Evolutionary conservation across 140 eudicot species (phyloP).

Genomic region (Oenanthe javanica): DNA sequence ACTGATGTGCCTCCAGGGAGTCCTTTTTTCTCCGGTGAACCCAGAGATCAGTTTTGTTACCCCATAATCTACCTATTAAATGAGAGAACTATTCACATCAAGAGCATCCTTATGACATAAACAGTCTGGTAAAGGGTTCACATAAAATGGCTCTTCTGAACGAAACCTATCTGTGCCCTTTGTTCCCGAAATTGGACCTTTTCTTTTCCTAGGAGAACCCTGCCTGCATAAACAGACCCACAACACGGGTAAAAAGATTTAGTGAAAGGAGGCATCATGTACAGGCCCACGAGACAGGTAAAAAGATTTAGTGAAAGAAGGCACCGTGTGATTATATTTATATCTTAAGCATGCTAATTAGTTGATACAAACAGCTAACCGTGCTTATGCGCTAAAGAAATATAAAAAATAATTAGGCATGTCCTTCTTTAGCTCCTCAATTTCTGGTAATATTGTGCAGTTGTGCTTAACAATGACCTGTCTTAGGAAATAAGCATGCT

Average conservation of each 20-base stretch:
- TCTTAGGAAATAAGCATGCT: not conserved
- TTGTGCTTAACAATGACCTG: not conserved
- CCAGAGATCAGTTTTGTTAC: not conserved
- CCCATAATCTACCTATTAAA: slow-evolving; percentile 22
- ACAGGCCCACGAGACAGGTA: too few relatives aligned
- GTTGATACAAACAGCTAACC: not conserved
- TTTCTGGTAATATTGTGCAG: not conserved
- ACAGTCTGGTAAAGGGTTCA: slow-evolving; percentile 92
- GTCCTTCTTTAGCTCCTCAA: not conserved
- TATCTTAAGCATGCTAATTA: not conserved
- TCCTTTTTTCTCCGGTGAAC: not conserved
- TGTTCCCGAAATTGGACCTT: slow-evolving; percentile 91
- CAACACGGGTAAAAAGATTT: not conserved
- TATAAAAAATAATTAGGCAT: not conserved
- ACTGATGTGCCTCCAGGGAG: slow-evolving; percentile 2
- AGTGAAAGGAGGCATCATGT: not conserved
- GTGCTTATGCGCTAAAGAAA: not conserved
- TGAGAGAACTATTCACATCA: slow-evolving; percentile 17
- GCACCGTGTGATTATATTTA: not conserved
- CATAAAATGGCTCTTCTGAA: slow-evolving; percentile 88
- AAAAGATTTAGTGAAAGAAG: not conserved
- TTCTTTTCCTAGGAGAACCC: slow-evolving; percentile 87
- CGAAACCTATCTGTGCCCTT: slow-evolving; percentile 92
- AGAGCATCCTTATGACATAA: slow-evolving; percentile 52
- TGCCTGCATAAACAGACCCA: slow-evolving; percentile 44